Evolutionary conservation across 2,329 filamentous ascomycete species (phyloP).

Genomic region (Rasamsonia emersonii): DNA sequence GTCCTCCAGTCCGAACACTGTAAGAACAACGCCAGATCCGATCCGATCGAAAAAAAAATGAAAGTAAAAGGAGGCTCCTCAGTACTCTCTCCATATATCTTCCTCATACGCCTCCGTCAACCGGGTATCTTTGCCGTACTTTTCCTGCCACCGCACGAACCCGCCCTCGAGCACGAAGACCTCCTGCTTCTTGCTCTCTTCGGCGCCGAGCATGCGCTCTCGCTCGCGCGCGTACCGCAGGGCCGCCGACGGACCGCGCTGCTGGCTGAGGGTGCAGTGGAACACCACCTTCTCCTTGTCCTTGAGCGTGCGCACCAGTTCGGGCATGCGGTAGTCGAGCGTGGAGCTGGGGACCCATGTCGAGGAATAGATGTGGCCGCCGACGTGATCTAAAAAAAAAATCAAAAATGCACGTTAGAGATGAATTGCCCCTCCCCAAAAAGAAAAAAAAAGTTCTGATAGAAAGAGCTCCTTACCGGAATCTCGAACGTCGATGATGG

Average conservation of each 20-base stretch:
- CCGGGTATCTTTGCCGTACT: slow-evolving; percentile 63
- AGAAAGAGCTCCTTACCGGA: slow-evolving; percentile 46
- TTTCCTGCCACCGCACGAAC: slow-evolving; percentile 83
- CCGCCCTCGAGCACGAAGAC: slow-evolving; percentile 76
- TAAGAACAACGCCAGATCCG: background rate
- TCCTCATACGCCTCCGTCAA: slow-evolving; percentile 78
- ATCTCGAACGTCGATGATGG: slow-evolving; percentile 84
- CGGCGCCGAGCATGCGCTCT: slow-evolving; percentile 42
- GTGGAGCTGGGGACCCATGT: slow-evolving; percentile 65
- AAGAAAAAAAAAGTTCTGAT: background rate
- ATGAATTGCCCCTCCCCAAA: background rate
- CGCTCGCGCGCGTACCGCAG: slow-evolving; percentile 62
- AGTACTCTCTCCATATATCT: slow-evolving; percentile 67
- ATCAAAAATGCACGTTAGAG: slow-evolving; percentile 2
- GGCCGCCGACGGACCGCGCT: slow-evolving; percentile 78
- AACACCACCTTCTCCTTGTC: slow-evolving; percentile 82
- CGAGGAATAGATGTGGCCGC: slow-evolving; percentile 75
- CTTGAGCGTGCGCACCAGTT: slow-evolving; percentile 68
- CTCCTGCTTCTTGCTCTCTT: slow-evolving; percentile 49
- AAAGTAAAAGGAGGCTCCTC: slow-evolving; percentile 1
- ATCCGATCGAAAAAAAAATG: background rate
- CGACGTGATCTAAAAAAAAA: slow-evolving; percentile 61
- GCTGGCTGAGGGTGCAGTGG: slow-evolving; percentile 87
- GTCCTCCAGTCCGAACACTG: too few species aligned
- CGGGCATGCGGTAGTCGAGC: slow-evolving; percentile 69